These are phyloP conservation scores for Podospora pseudopauciseta DNA, from an alignment of 495 filamentous ascomycete species.

Conservation along the genomic window DNA sequence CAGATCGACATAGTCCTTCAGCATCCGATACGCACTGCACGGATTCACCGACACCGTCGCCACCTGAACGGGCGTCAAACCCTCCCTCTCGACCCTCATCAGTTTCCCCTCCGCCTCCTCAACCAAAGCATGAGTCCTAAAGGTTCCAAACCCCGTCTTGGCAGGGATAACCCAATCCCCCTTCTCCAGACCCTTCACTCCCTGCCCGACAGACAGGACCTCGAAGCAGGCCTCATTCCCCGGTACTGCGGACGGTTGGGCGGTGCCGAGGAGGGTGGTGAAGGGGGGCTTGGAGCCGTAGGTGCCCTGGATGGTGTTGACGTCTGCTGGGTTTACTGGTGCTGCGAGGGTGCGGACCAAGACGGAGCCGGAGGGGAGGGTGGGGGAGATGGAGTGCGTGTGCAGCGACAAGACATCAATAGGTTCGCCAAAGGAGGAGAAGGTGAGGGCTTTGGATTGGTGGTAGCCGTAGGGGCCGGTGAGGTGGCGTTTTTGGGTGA, in stretches of 20 bases:
- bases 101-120: conserved; percentile 56
- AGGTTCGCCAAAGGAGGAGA: conserved; percentile 81
- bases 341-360: conserved; percentile 68
- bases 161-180: conserved; percentile 95
- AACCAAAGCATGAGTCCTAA: conserved; percentile 83
- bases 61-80: conserved; percentile 68
- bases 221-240: conserved; percentile 95
- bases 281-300: conserved; percentile 83
- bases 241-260: conserved; percentile 53
- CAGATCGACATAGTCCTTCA: conserved; percentile 71
- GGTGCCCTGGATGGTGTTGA: conserved; percentile 91
- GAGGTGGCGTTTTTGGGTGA: conserved; percentile 23
- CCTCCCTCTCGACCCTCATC: conserved; percentile 49
- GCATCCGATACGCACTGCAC: conserved; percentile 87
- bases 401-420: conserved; percentile 75
- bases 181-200: conserved; percentile 45
- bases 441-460: conserved; percentile 90
- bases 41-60: conserved; percentile 84
- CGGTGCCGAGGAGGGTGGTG: conserved; percentile 65
- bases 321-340: conserved; percentile 94
- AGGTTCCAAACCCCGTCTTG: conserved; percentile 76
- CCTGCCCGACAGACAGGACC: conserved; percentile 61
- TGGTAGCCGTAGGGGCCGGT: conserved; percentile 83
- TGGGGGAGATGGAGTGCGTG: conserved; percentile 74
- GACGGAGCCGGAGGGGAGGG: conserved; percentile 68